A percentile compares a stretch with the other conserved stretches of the same genome.
phyloP scores from a whole-genome alignment of 805 yeast genomes.

The Maudiozyma bulderi region DNA sequence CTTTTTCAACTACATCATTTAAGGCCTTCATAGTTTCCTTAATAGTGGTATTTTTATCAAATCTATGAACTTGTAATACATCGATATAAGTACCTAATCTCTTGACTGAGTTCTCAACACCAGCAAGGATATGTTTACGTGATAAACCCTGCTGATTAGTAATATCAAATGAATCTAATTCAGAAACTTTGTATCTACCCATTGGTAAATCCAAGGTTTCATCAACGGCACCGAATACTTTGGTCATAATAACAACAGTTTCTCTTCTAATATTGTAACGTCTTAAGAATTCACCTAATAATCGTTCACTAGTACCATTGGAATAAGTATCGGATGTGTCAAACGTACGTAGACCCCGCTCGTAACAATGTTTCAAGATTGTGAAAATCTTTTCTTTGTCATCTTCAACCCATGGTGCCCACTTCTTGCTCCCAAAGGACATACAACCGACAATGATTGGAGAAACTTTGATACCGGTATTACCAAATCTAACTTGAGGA shows the following conservation, averaged over 20 bases:
- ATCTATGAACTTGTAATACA: conserved; percentile 45
- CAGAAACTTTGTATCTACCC: background rate
- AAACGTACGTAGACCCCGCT: conserved; percentile 36
- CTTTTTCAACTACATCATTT: conserved; percentile 33
- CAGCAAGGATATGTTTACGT: conserved; percentile 39
- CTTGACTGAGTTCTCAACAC: conserved; percentile 32
- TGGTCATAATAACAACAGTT: conserved; percentile 45
- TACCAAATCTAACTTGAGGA: conserved; percentile 29
- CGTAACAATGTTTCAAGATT: conserved; percentile 38
- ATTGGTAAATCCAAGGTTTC: conserved; percentile 20
- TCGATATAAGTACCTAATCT: conserved; percentile 41
- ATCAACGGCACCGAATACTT: conserved; percentile 31
- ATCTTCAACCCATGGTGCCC: conserved; percentile 40
- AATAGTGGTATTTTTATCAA: conserved; percentile 35
- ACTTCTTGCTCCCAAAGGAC: conserved; percentile 38
- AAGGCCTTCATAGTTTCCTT: conserved; percentile 46
- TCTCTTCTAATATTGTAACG: conserved; percentile 44
- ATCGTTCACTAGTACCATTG: conserved; percentile 38
- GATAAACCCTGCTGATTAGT: conserved; percentile 34
- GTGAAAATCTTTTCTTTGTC: conserved; percentile 40
- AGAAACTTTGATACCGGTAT: conserved; percentile 41
- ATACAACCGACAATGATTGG: conserved; percentile 45
- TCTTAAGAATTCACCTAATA: conserved; percentile 44
- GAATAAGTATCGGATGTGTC: conserved; percentile 44
- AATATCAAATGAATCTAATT: conserved; percentile 11